Conservation (phyloP, 2,329 filamentous ascomycete genomes). For the Chalaropsis thielavioides region DNA sequence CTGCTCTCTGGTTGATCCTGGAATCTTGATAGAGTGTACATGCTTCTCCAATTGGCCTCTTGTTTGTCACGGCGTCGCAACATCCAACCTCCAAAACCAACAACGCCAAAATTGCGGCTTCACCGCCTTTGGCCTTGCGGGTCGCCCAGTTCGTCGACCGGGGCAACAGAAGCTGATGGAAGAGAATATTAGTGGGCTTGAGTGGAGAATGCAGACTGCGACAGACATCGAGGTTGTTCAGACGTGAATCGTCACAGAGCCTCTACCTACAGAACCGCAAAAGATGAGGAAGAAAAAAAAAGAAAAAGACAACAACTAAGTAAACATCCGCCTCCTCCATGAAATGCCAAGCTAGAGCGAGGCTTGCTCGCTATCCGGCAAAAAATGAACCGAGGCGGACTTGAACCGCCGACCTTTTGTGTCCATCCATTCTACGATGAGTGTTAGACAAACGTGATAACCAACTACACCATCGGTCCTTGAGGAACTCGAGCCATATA, state of each 20-base stretch:
- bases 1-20: neutral
- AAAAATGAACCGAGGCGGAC: slow-evolving; percentile 12
- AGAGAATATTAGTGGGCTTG: neutral
- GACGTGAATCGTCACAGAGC: no score
- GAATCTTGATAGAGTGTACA: neutral
- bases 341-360: no score
- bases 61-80: neutral
- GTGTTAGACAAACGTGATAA: slow-evolving; percentile 13
- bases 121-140: neutral
- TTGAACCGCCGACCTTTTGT: slow-evolving; percentile 13
- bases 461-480: slow-evolving; percentile 13
- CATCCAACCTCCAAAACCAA: neutral
- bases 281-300: neutral
- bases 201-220: neutral
- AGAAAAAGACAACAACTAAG: neutral
- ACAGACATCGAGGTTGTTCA: no score
- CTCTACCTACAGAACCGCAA: neutral
- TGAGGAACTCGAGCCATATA: neutral
- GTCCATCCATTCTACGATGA: slow-evolving; percentile 4
- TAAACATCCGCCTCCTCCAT: no score
- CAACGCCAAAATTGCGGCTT: neutral
- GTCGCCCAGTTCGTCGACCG: slow-evolving; percentile 5
- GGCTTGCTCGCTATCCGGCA: neutral
- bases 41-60: neutral
- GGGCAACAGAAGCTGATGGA: neutral